Base-by-base conservation (phyloP, 1,284 basidiomycete genomes). In the Tilletia indica region DNA sequence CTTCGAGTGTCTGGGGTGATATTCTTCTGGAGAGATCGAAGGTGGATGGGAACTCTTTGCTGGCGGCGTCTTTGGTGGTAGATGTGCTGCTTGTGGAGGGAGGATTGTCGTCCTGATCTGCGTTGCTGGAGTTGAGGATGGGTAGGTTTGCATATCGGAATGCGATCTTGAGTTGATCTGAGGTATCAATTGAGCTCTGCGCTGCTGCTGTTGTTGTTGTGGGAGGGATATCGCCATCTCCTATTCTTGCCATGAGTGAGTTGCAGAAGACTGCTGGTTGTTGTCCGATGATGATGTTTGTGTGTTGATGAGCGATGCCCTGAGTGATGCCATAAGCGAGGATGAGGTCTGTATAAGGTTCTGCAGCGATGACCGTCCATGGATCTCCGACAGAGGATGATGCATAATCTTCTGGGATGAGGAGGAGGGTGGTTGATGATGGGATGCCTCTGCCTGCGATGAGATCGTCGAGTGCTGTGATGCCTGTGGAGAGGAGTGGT, bases 111-210 rank as follows among this genome's bases (percentile, higher is more conserved):
- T 45, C 42, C 42, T 45, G 42, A 14, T 45, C 42, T 8, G 42
- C 9, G 48, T 69, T 36, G 58, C 47, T 6, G 11, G 45, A 47
- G 85, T 92, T 90, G 85, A 96, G 96, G 85, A 89, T 91, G 85
- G 91, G 92, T 92, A 97, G 92, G 73, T 90, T 88, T 80, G 93
- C 92, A 84, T 99, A 99, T 80, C 96, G 88, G 93, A 96, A 99
- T 49, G 96, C 96, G 73, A 79, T 69, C 77, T 78, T 81, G 73
- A 80, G 78, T 56, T 68, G 25, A n/a, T 64, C 69, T 5, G 31
- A 34, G 9, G 19, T 21, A 34, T 25, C 56, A 31, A 31, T 21
- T n/a, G n/a, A n/a, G 11, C n/a, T 9, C 56, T 34, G 9, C 11
- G 11, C 25, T 31, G 25, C 25, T 67, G 64, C 38, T 67, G 14